Conservation (phyloP, 2,329 filamentous ascomycete genomes). For the Pseudogymnoascus sp. region DNA sequence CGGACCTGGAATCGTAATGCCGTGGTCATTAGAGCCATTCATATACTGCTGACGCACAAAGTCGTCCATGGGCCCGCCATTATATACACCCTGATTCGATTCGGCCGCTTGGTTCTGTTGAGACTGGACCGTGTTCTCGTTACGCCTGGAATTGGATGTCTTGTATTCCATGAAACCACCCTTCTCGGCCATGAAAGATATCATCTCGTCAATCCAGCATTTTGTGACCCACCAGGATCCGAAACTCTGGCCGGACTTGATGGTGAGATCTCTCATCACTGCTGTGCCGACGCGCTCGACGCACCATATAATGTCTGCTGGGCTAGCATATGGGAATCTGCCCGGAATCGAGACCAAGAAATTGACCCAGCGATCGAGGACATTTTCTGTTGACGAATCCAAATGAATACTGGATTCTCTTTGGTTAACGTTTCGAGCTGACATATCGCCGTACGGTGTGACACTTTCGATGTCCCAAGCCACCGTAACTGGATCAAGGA, state of each 20-base stretch:
- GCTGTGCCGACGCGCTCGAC: slow-evolving; percentile 69
- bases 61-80: slow-evolving; percentile 24
- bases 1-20: slow-evolving; percentile 17
- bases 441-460: slow-evolving; percentile 52
- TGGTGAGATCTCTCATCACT: slow-evolving; percentile 72
- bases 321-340: slow-evolving; percentile 66
- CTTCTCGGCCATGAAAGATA: slow-evolving; percentile 78
- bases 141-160: slow-evolving; percentile 29
- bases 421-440: slow-evolving; percentile 37
- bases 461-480: slow-evolving; percentile 56
- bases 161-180: slow-evolving; percentile 73
- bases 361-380: slow-evolving; percentile 69
- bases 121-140: not conserved
- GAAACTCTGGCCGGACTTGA: slow-evolving; percentile 70
- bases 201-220: slow-evolving; percentile 93
- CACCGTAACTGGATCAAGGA: slow-evolving; percentile 61
- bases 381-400: slow-evolving; percentile 48
- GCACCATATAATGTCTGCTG: slow-evolving; percentile 66
- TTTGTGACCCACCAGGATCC: slow-evolving; percentile 95
- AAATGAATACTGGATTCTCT: slow-evolving; percentile 31
- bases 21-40: slow-evolving; percentile 12
- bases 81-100: slow-evolving; percentile 24
- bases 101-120: slow-evolving; percentile 18
- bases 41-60: slow-evolving; percentile 20
- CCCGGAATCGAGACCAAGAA: slow-evolving; percentile 62